Base-by-base conservation (phyloP, 306 rosid genomes). In the Arachis hypogaea region DNA sequence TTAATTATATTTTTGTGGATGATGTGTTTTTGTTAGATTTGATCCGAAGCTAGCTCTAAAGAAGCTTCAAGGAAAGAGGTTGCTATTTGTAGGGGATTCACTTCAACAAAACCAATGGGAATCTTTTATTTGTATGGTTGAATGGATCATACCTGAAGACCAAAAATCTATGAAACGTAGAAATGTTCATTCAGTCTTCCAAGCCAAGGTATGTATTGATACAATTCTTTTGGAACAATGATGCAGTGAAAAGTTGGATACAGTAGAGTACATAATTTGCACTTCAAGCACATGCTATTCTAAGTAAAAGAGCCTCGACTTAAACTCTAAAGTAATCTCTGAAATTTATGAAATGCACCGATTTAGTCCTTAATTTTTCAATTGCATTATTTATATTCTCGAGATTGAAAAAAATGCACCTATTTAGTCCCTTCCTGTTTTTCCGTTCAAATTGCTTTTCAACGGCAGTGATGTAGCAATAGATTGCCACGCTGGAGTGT, bases 101-200 rank as follows among this genome's bases (percentile, higher is more conserved):
- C 75, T 92, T 63, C 97, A 92, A 58, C 79, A 92, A 73, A 92
- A 90, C 11, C 97, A 92, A 69, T 92, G 96, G 96, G 92, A 92
- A 72, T 92, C 97, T 41, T 82, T 92, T 60, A 92, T 92, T 22
- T 92, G 97, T 66, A 55, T 89, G 86, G 96, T 92, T 42, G 89
- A 87, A 77, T 80, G 89, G 76, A 79, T 88, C 64, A 86, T 89
- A 67, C 97, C 97, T 0, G 75, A 86, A 51, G 81, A 89, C 6
- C 64, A 83, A 29, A 88, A 86, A 64, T 89, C 93, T 50, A 82
- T 89, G 79, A 70, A 63, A 69, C 69, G 69, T 12, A 90, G 83
- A 7, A n/a, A 49, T 49, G 54, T 74, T 66, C 90, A 65, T 77
- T 82, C 96, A 18, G 89, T 88, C 78, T 92, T 92, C 82, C 83